Percentiles rank a stretch among this genome's conserved stretches.
These are phyloP conservation scores for Penicillium sp. DNA, from an alignment of 2,329 filamentous ascomycete species.

Conservation along the genomic window DNA sequence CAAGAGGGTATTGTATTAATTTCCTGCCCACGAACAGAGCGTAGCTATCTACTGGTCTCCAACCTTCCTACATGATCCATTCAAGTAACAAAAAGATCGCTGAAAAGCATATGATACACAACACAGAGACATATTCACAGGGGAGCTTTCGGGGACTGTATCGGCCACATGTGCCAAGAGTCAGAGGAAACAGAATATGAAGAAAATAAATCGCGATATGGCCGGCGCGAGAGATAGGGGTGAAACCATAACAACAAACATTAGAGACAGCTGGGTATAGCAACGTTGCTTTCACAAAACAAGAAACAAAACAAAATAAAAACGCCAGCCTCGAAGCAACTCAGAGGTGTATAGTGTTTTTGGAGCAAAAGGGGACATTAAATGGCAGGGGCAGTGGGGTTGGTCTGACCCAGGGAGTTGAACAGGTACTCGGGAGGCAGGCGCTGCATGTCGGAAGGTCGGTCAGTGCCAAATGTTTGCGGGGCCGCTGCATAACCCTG, in stretches of 20 bases:
- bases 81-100: conserved; percentile 6
- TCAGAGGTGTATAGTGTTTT: conserved; percentile 14
- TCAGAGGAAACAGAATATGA: neutral
- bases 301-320: conserved; percentile 27
- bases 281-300: conserved; percentile 30
- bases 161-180: neutral
- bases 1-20: conserved; percentile 14
- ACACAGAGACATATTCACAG: conserved; percentile 13
- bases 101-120: conserved; percentile 12
- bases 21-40: conserved; percentile 7
- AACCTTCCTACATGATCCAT: conserved; percentile 14
- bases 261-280: conserved; percentile 35
- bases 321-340: conserved; percentile 13
- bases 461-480: conserved; percentile 45
- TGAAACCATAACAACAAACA: conserved; percentile 27
- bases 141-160: neutral
- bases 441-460: conserved; percentile 45
- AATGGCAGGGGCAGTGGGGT: conserved; percentile 36
- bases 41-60: conserved; percentile 26
- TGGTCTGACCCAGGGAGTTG: conserved; percentile 38
- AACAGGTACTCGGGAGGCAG: conserved; percentile 48
- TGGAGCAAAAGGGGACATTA: conserved; percentile 23
- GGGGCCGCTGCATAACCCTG: conserved; percentile 47
- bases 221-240: conserved; percentile 20
- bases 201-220: conserved; percentile 12